These are phyloP conservation scores for Tanacetum coccineum DNA, from an alignment of 129 eudicot genomes.

Conservation along the genomic window DNA sequence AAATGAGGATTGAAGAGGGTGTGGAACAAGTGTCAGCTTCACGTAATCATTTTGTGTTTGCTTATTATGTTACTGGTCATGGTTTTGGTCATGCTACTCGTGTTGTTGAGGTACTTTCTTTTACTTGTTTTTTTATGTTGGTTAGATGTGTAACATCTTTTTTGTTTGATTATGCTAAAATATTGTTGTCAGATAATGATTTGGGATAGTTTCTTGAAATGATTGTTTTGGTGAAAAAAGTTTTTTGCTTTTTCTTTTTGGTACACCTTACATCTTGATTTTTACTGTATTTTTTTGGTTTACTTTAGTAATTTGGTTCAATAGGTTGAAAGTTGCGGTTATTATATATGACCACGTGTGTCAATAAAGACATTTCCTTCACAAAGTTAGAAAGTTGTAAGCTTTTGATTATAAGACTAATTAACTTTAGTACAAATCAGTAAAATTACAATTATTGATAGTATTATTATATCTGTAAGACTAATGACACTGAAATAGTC, in stretches of 20 bases:
- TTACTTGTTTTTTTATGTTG: neutral
- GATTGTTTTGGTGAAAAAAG: too few relatives aligned
- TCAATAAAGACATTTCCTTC: neutral
- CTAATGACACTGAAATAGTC: too few relatives aligned
- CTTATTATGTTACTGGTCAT: conserved; percentile 88
- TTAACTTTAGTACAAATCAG: too few relatives aligned
- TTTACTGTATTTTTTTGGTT: too few relatives aligned
- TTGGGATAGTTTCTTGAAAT: neutral
- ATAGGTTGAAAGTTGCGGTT: neutral
- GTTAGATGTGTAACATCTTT: neutral
- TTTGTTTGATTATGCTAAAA: neutral
- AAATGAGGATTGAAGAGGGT: conserved; percentile 41
- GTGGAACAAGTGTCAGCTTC: conserved; percentile 30
- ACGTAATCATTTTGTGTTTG: conserved; percentile 49
- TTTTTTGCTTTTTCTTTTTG: too few relatives aligned
- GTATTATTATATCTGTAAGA: too few relatives aligned
- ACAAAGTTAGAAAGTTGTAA: neutral
- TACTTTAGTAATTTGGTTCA: too few relatives aligned
- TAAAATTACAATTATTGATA: too few relatives aligned
- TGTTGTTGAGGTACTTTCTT: conserved; percentile 60
- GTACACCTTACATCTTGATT: too few relatives aligned
- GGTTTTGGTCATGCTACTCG: conserved; percentile 94
- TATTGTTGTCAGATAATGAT: neutral
- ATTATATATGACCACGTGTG: too few relatives aligned
- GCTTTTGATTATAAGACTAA: neutral